Evolutionary conservation across 192 early-diverging fungal species (phyloP), one percentile per base, ranked within the genome.

Genomic region (Coemansia sp.): DNA sequence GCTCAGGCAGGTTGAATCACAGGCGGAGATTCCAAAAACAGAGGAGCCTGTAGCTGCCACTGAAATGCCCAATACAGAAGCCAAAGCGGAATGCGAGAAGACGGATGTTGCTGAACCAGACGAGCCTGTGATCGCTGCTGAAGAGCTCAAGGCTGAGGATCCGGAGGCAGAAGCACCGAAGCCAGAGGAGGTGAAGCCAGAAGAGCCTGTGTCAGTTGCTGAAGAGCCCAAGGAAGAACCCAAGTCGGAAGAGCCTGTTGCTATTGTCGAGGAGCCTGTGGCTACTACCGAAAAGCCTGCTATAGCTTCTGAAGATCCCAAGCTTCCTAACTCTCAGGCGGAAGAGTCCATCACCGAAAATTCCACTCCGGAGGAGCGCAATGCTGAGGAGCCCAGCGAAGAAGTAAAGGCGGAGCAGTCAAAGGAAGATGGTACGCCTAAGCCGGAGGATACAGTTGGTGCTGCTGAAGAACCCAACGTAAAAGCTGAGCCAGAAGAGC

Each of bases 391-490:
- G n/a, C n/a, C n/a, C n/a, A n/a, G n/a, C n/a, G n/a, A n/a, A n/a
- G n/a, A 28, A 14, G 18, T 33, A 18, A n/a, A n/a, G n/a, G n/a
- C n/a, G n/a, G n/a, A n/a, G n/a, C n/a, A n/a, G n/a, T n/a, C n/a
- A n/a, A n/a, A 28, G 18, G 65, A 31, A 15, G 20, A 31, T 6
- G 42, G 50, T n/a, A n/a, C n/a, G 44, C 16, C 44, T 16, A 12
- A 31, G n/a, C 31, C 39, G 39, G 50, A 9, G 1, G 50, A n/a
- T n/a, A n/a, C n/a, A n/a, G n/a, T n/a, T n/a, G n/a, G n/a, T 10
- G 59, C 5, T 6, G 16, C 49, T 53, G 55, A 53, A 10, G 68
- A 55, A 26, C 20, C 44, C 10, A 35, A 21, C 15, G 51, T 20
- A 38, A 50, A 20, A 10, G 20, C 30, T 4, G 41, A 35, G 45